Base-by-base conservation (phyloP, 257 asterid species). In the Jaltomata sinuosa region DNA sequence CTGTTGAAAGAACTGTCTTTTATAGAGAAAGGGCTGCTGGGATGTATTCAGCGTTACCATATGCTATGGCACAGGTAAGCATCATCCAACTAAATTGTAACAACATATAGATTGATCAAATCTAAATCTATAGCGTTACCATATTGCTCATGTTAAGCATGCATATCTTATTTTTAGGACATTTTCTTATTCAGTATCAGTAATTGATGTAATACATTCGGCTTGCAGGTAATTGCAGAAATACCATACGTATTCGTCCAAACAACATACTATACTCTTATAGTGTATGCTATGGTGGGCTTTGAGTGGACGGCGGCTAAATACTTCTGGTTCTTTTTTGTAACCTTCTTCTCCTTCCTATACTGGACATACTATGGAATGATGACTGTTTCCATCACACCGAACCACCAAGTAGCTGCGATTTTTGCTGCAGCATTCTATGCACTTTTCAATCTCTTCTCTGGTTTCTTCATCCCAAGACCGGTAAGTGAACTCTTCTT, bases 1-100 rank as follows among this genome's bases (percentile, higher is more conserved):
- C 88, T 4, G 78, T 86, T 40, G 94, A 92, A 79, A 87, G 94
- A 89, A 84, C 91, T 2, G 93, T 89, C 5, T 92, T 87, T 85
- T 92, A 91, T 86, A 86, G 94, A 52, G 95, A 92, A 81, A 88
- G 86, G 74, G 95, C 94, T 31, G 92, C 95, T 40, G 92, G 95
- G 71, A 90, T 87, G 92, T 92, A 92, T 83, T 90, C 95, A 1
- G 92, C 90, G 11, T 78, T 92, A 12, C 95, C 94, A 81, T 91
- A 91, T 86, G 96, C 96, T 55, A 87, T 92, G 85, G 89, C 94
- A 77, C 95, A 92, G 93, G 95, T 87, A 68, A 78, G 32, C 61
- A 83, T 49, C 36, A 52, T 62, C 45, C 79, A 45, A 15, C 80
- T 16, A 59, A 52, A 15, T 45, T 31, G 3, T 49, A 21, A 55